A percentile compares a stretch with the other conserved stretches of the same genome.
These are phyloP conservation scores for Cadophora gregata DNA, from an alignment of 2,329 filamentous ascomycete genomes.

Conservation along the genomic window DNA sequence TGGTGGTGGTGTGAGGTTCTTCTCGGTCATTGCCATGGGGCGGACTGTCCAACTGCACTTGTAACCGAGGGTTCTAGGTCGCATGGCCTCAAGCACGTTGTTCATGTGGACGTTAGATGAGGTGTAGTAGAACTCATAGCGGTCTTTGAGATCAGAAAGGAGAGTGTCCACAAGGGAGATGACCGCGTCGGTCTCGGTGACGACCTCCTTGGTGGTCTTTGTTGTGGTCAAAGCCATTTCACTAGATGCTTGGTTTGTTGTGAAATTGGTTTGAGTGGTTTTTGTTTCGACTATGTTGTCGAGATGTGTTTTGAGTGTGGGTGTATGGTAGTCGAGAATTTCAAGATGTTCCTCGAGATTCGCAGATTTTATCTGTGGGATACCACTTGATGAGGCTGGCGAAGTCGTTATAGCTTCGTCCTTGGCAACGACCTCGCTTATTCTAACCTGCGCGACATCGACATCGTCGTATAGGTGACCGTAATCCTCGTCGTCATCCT, in stretches of 20 bases:
- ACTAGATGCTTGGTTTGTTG: neutral
- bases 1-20: conserved; percentile 3
- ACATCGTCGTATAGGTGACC: conserved; percentile 8
- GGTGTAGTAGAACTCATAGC: neutral
- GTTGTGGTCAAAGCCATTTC: neutral
- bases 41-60: conserved; percentile 6
- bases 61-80: neutral
- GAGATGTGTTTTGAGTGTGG: neutral
- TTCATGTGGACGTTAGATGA: neutral
- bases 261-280: neutral
- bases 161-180: neutral
- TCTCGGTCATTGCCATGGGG: conserved; percentile 3
- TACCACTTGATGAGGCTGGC: neutral
- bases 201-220: neutral
- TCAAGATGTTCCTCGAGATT: neutral
- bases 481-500: conserved; percentile 14
- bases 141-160: neutral
- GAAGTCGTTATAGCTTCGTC: neutral
- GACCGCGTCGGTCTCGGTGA: conserved; percentile 5
- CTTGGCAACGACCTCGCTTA: neutral
- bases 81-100: neutral
- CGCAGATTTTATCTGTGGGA: neutral
- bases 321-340: neutral
- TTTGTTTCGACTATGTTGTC: neutral
- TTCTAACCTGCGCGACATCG: neutral